phyloP scores from a whole-genome alignment of 176 grass and related monocot genomes.

The Tillandsia leiboldiana region DNA sequence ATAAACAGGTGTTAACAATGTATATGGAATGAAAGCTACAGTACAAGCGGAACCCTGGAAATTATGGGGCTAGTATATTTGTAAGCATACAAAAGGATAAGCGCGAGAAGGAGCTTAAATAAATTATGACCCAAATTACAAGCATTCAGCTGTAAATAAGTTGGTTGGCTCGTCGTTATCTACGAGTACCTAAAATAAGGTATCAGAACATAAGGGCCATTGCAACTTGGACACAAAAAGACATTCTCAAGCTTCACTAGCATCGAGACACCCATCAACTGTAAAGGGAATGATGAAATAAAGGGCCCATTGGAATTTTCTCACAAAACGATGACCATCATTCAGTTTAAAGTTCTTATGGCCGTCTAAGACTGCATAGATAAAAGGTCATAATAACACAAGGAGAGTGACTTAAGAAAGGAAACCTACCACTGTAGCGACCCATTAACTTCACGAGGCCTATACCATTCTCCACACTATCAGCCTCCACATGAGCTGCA shows the following conservation, averaged over 20 bases:
- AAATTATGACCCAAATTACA: too few relatives aligned
- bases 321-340: too few relatives aligned
- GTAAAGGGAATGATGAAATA: neutral
- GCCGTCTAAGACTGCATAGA: neutral
- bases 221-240: neutral
- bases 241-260: neutral
- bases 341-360: neutral
- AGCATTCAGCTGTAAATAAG: too few relatives aligned
- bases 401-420: neutral
- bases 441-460: conserved; percentile 97
- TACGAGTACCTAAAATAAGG: too few relatives aligned
- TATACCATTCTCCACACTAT: conserved; percentile 92
- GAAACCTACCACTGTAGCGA: conserved; percentile 74
- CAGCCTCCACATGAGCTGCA: conserved; percentile 98
- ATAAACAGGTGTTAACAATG: neutral
- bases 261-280: neutral
- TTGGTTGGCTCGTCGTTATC: too few relatives aligned
- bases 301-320: neutral
- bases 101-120: too few relatives aligned
- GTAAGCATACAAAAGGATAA: too few relatives aligned
- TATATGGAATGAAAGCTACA: neutral
- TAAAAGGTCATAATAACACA: neutral
- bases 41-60: too few relatives aligned
- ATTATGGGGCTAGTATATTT: too few relatives aligned
- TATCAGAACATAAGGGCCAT: too few relatives aligned